A percentile compares a stretch with the other conserved stretches of the same genome.
Conservation (phyloP, 1,139 yeast species). For the Suhomyces anneliseae region DNA sequence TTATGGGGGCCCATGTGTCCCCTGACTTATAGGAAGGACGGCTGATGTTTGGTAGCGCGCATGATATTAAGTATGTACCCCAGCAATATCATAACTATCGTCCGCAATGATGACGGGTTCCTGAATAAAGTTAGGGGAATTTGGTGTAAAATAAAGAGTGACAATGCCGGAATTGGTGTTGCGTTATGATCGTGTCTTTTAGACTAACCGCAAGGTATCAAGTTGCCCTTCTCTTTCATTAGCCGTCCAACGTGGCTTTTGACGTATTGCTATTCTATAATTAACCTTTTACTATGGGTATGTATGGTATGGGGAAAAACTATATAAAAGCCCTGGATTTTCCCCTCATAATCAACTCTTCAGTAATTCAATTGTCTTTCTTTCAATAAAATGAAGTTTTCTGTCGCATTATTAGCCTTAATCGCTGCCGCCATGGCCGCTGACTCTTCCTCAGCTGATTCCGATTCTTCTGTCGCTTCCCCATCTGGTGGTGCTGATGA, state of each 20-base stretch:
- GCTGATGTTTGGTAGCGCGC: background rate
- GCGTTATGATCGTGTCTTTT: background rate
- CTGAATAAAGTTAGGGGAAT: background rate
- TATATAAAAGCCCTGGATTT: slow-evolving; percentile 3
- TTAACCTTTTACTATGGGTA: slow-evolving; percentile 1
- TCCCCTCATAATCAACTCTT: background rate
- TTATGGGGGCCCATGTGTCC: background rate
- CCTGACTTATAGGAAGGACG: background rate
- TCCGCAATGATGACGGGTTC: background rate
- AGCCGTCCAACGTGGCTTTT: slow-evolving; percentile 4
- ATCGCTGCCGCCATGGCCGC: slow-evolving; percentile 8
- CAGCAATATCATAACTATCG: background rate
- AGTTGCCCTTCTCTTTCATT: background rate
- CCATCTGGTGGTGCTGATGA: background rate
- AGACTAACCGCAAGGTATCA: background rate
- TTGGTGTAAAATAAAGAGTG: background rate
- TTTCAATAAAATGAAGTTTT: slow-evolving; percentile 15
- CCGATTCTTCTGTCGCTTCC: slow-evolving; percentile 6
- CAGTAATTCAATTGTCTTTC: background rate
- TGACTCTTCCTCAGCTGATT: slow-evolving; percentile 6
- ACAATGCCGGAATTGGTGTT: background rate
- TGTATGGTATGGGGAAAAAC: background rate
- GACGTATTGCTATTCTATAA: slow-evolving; percentile 6
- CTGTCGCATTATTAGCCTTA: slow-evolving; percentile 14
- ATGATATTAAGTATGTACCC: background rate